Conservation (phyloP, 106 monocot genomes). For the Acanthochlamys bracteata region DNA sequence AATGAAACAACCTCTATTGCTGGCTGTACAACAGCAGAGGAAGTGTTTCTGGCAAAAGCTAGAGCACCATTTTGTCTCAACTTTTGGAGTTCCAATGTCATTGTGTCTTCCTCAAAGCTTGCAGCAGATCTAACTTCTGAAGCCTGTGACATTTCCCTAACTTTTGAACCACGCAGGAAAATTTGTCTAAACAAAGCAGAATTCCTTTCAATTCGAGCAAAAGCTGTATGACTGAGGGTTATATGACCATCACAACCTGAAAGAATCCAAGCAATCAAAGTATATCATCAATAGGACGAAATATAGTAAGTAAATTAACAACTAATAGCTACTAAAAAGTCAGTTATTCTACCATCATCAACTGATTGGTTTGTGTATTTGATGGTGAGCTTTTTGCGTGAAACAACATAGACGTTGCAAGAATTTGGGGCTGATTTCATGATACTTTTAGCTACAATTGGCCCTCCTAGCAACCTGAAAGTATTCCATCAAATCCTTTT, state of each 20-base stretch:
- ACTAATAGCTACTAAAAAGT: not conserved
- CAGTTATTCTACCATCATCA: slow-evolving; percentile 17
- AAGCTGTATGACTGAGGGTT: slow-evolving; percentile 25
- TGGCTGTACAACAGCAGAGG: slow-evolving; percentile 12
- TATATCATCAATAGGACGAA: not conserved
- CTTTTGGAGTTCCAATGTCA: slow-evolving; percentile 7
- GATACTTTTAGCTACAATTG: slow-evolving; percentile 40
- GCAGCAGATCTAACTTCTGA: slow-evolving; percentile 6
- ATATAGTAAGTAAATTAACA: not conserved
- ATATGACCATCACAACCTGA: slow-evolving; percentile 20
- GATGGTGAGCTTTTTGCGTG: slow-evolving; percentile 27
- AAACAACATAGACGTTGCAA: slow-evolving; percentile 72
- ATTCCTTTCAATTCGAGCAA: slow-evolving; percentile 20
- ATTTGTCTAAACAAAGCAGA: slow-evolving; percentile 12
- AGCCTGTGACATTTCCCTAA: not conserved
- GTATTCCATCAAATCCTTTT: not conserved
- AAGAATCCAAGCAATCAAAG: not conserved
- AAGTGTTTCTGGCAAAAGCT: slow-evolving; percentile 1
- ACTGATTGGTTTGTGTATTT: slow-evolving; percentile 27
- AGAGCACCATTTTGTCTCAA: slow-evolving; percentile 7
- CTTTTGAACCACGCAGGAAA: slow-evolving; percentile 9
- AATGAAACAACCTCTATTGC: slow-evolving; percentile 9
- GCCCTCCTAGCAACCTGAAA: slow-evolving; percentile 38
- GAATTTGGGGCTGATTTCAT: slow-evolving; percentile 38
- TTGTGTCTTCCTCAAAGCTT: slow-evolving; percentile 2